A percentile compares a stretch with the other conserved stretches of the same genome.
phyloP scores from a whole-genome alignment of 176 grass and related monocot species.

The Oryza glumipatula region DNA sequence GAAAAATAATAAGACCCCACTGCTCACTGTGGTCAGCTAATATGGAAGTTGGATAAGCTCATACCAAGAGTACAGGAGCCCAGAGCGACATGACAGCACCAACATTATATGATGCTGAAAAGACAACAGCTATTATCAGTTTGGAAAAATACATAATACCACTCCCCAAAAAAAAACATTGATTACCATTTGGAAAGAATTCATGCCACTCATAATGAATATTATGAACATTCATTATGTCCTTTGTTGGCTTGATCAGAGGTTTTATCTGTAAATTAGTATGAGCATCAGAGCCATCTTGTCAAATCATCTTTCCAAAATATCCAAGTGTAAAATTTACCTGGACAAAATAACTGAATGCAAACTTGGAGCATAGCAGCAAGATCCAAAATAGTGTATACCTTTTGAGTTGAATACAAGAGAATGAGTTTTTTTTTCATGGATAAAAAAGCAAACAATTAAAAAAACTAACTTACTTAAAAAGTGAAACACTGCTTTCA shows the following conservation, averaged over 20 bases:
- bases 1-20: slow-evolving; percentile 2
- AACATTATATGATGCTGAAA: slow-evolving; percentile 80
- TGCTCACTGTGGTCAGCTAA: slow-evolving; percentile 24
- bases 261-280: slow-evolving; percentile 84
- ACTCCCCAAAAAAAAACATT: background rate
- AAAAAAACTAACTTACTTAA: slow-evolving; percentile 74
- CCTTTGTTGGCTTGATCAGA: slow-evolving; percentile 88
- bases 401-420: slow-evolving; percentile 55
- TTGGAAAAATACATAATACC: background rate
- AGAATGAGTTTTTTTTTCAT: slow-evolving; percentile 38
- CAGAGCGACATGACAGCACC: slow-evolving; percentile 82
- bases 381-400: slow-evolving; percentile 91
- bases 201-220: slow-evolving; percentile 93
- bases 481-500: slow-evolving; percentile 82
- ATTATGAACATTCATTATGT: slow-evolving; percentile 83
- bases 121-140: slow-evolving; percentile 14
- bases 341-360: slow-evolving; percentile 92
- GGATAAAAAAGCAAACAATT: background rate
- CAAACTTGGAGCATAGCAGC: slow-evolving; percentile 81
- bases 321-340: slow-evolving; percentile 52
- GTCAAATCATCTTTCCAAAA: slow-evolving; percentile 24
- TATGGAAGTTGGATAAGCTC: slow-evolving; percentile 25
- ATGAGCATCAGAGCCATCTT: slow-evolving; percentile 18
- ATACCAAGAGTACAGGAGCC: slow-evolving; percentile 90
- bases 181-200: slow-evolving; percentile 92